Percentiles rank a stretch among this genome's conserved stretches.
Conservation (phyloP, 2,329 filamentous ascomycete species). For the Trichophyton schoenleinii region DNA sequence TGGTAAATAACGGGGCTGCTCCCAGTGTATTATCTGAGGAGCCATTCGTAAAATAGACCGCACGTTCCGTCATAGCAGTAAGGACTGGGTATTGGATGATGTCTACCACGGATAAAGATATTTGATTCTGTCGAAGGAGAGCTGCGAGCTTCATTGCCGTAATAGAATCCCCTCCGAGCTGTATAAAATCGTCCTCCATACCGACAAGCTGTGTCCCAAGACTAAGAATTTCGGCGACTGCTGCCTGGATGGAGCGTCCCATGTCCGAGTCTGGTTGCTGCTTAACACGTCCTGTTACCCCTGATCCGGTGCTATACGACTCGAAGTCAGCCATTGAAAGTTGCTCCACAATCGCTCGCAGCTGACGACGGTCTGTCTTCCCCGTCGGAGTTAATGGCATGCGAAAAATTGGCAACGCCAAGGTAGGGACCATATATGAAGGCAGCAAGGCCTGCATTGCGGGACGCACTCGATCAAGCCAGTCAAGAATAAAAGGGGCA, state of each 20-base stretch:
- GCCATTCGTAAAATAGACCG: too few species aligned
- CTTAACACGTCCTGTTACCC: too few species aligned
- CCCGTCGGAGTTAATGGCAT: slow-evolving; percentile 3
- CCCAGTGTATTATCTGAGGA: too few species aligned
- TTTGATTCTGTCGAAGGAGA: not conserved
- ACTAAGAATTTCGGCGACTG: not conserved
- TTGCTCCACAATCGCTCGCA: slow-evolving; percentile 16
- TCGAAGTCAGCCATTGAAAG: not conserved
- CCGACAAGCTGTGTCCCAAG: not conserved
- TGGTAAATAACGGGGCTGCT: too few species aligned
- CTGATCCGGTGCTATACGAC: not conserved
- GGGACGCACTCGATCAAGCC: slow-evolving; percentile 4
- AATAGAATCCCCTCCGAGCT: not conserved
- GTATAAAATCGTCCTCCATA: not conserved
- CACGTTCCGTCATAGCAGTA: too few species aligned
- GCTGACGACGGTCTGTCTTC: slow-evolving; percentile 6
- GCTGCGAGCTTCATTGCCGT: not conserved
- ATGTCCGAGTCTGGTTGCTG: too few species aligned
- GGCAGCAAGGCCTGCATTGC: not conserved
- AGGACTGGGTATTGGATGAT: too few species aligned
- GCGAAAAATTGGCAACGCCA: not conserved
- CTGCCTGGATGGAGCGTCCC: not conserved
- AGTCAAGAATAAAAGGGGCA: not conserved
- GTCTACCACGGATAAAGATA: too few species aligned
- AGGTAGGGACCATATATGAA: slow-evolving; percentile 5